Evolutionary conservation across 495 filamentous ascomycete genomes (phyloP).

Genomic region (Cetradonia linearis): DNA sequence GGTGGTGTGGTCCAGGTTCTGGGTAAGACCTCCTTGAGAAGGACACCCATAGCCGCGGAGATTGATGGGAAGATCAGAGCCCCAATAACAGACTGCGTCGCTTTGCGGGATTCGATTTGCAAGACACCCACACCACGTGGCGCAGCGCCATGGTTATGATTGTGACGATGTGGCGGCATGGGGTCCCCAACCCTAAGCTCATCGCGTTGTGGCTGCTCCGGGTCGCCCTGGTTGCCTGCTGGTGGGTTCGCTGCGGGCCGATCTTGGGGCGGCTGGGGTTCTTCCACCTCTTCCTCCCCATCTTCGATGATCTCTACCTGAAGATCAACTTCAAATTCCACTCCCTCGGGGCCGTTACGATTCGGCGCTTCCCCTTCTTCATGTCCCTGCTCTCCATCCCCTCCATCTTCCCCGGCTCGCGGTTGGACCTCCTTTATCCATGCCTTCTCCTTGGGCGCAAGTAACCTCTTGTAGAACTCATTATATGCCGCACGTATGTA

Average conservation of each 20-base stretch:
- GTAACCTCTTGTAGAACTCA: conserved; percentile 52
- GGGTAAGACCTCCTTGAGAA: conserved; percentile 54
- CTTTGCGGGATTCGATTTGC: conserved; percentile 37
- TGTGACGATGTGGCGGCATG: conserved; percentile 3
- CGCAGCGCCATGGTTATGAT: conserved; percentile 1
- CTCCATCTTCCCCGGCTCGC: conserved; percentile 37
- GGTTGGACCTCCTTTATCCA: conserved; percentile 60
- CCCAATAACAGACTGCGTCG: conserved; percentile 47
- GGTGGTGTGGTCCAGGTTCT: conserved; percentile 48
- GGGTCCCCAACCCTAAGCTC: not conserved
- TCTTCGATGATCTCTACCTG: conserved; percentile 34
- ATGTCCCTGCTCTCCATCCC: conserved; percentile 25
- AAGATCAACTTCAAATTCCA: conserved; percentile 32
- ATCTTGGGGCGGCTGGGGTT: conserved; percentile 29
- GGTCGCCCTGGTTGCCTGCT: conserved; percentile 22
- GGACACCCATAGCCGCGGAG: conserved; percentile 55
- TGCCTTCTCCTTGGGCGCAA: conserved; percentile 49
- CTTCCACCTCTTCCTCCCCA: conserved; percentile 34
- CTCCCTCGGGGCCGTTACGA: conserved; percentile 31
- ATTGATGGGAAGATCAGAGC: conserved; percentile 54
- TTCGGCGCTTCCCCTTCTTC: conserved; percentile 33
- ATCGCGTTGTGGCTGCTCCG: conserved; percentile 17
- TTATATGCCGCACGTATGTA: conserved; percentile 58
- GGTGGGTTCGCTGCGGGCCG: conserved; percentile 27
- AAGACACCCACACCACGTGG: conserved; percentile 32